Base-by-base conservation (phyloP, 2,329 filamentous ascomycete genomes). In the Xylariaceae sp. region DNA sequence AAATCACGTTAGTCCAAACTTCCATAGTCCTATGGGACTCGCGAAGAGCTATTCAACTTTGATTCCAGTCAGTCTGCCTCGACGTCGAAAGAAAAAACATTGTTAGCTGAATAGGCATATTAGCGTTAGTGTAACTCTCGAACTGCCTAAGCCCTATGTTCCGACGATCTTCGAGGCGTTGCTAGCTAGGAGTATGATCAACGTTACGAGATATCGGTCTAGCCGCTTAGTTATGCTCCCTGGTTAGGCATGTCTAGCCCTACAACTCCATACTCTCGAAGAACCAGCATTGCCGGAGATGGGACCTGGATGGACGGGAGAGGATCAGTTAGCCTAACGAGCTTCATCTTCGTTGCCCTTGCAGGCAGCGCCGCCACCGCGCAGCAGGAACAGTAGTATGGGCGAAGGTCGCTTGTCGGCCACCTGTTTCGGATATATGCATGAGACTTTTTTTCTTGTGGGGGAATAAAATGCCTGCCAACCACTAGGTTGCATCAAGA, bases 341-440 rank as follows among this genome's bases (percentile, higher is more conserved):
- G 32, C 42, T 45, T 46, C 21, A 42, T 24, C 27, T 29, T 42
- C 32, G 27, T 33, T 27, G 37, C 35, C 13, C 16, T 43, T 53
- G 29, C 40, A 35, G 40, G 15, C 21, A 11, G 4, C 15, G n/a
- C 29, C 32, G 45, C 50, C 42, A 35, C 50, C 54, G 18, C 55
- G n/a, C n/a, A n/a, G n/a, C n/a, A n/a, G n/a, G n/a, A 18, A 33
- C 32, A 20, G 44, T 53, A 24, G 37, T 20, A 45, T 18, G 10
- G 24, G 21, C 50, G 40, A 21, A 54, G 46, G 41, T 35, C 39
- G 52, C 44, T 40, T 55, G n/a, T 35, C 46, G 55, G 15, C 36
- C 35, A 39, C 21, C 39, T 46, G 55, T 58, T 55, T 58, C 52
- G 37, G 8, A 42, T 37, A n/a, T 3, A 42, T 55, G 48, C 55